Conservation (phyloP, 768 basidiomycete species). For the Galerina sulciceps region DNA sequence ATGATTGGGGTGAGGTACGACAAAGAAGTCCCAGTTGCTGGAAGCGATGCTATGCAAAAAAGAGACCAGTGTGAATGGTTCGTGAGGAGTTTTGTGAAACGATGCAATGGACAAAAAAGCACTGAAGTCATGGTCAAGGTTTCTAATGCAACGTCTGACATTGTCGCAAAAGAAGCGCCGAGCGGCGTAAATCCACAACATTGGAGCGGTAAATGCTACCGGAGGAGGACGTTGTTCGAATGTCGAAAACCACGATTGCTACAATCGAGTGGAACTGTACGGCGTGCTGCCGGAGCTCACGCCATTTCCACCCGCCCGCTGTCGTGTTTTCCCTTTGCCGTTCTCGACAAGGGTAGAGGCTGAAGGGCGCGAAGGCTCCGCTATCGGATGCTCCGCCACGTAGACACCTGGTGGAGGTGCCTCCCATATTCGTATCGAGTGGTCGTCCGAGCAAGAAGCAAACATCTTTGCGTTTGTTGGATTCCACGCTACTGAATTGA, state of each 20-base stretch:
- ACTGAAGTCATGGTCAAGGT: background rate
- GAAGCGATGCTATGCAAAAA: conserved; percentile 35
- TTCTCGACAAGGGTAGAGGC: conserved; percentile 47
- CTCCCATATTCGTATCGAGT: conserved; percentile 91
- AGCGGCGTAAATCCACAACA: conserved; percentile 5
- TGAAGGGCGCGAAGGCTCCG: conserved; percentile 12
- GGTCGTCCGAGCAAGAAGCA: conserved; percentile 95
- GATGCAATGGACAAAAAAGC: conserved; percentile 3
- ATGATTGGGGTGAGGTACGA: conserved; percentile 14
- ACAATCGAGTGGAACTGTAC: conserved; percentile 14
- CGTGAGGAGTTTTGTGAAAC: conserved; percentile 8
- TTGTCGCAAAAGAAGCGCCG: conserved; percentile 1
- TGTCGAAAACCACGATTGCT: conserved; percentile 3
- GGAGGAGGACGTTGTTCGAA: background rate
- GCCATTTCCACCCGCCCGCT: conserved; percentile 38
- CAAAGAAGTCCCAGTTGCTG: conserved; percentile 21
- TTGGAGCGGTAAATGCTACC: conserved; percentile 1
- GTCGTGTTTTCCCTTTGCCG: conserved; percentile 67
- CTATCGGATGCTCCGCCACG: conserved; percentile 11
- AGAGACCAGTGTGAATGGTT: conserved; percentile 17
- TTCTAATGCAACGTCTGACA: background rate
- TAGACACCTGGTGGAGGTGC: conserved; percentile 36
- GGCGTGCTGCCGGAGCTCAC: conserved; percentile 5
- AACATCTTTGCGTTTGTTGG: conserved; percentile 89
- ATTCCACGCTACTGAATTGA: conserved; percentile 98